Percentiles rank a stretch among this genome's conserved stretches.
These are phyloP conservation scores for Schizochytrium sp. DNA, from an alignment of 108 stramenopile species.

Conservation along the genomic window DNA sequence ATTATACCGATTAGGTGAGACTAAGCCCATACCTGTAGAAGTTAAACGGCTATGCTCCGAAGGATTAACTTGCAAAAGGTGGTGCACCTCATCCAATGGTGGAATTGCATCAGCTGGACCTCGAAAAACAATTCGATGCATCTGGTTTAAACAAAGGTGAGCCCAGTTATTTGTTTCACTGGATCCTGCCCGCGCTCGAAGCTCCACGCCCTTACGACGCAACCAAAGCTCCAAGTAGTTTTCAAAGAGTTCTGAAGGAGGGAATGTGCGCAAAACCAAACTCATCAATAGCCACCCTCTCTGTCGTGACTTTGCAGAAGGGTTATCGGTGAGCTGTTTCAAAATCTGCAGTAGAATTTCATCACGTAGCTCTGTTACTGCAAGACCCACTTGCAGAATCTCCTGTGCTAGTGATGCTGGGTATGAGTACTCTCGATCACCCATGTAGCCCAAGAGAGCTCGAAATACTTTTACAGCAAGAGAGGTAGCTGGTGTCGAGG, in stretches of 20 bases:
- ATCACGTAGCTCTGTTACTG: slow-evolving; percentile 62
- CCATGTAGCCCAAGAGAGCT: slow-evolving; percentile 57
- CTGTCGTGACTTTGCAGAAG: slow-evolving; percentile 62
- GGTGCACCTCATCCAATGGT: slow-evolving; percentile 33
- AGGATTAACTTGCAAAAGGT: slow-evolving; percentile 16
- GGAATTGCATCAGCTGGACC: slow-evolving; percentile 43
- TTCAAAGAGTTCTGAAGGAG: slow-evolving; percentile 73
- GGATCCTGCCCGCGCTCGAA: slow-evolving; percentile 24
- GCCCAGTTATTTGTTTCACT: slow-evolving; percentile 40
- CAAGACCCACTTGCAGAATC: slow-evolving; percentile 31
- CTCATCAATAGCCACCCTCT: slow-evolving; percentile 74
- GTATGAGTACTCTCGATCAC: slow-evolving; percentile 44
- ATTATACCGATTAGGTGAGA: too few species aligned
- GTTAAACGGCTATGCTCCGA: slow-evolving; percentile 51
- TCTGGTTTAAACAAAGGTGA: slow-evolving; percentile 12
- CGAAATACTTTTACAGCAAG: slow-evolving; percentile 62
- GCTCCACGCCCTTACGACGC: slow-evolving; percentile 22
- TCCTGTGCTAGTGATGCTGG: slow-evolving; percentile 51
- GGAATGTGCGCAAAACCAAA: slow-evolving; percentile 67
- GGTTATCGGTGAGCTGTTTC: slow-evolving; percentile 77
- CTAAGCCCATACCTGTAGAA: too few species aligned
- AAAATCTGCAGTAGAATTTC: slow-evolving; percentile 75
- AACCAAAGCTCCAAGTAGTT: slow-evolving; percentile 71
- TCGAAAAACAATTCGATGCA: slow-evolving; percentile 58
- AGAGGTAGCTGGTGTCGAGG: background rate